Base-by-base conservation (phyloP, 768 basidiomycete genomes). In the Termitomyces bulborhizus region DNA sequence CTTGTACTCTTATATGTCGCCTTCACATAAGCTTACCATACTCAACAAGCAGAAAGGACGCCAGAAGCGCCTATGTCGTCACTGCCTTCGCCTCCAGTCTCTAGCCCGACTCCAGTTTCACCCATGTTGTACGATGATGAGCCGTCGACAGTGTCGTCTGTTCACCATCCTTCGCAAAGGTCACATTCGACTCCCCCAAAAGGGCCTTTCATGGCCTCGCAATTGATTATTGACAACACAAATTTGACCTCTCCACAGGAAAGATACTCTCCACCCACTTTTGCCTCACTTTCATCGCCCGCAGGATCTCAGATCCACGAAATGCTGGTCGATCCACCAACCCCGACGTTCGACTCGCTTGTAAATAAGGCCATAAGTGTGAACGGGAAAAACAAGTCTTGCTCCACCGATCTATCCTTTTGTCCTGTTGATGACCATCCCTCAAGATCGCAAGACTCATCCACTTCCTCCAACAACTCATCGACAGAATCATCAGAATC, bases 11-110 rank as follows among this genome's bases (percentile, higher is more conserved):
- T 31, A 15, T 2, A 21, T 3, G 9, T 7, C 29, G 27, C n/a
- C 18, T 1, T 15, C 9, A 27, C 13, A 51, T 18, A 13, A 32
- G 29, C 43, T 51, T 13, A 56, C 12, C 11, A 37, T 26, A 6
- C 34, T 15, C 9, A 2, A 50, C 40, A 43, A 45, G 4, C 44
- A 53, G 56, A 49, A 36, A 53, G 41, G 43, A 34, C 47, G 6
- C 45, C 26, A 9, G 54, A 60, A 34, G 31, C 45, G 48, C 60
- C 60, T 16, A 61, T 67, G 7, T 66, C 67, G 3, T 69, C 69
- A 11, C 58, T 71, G 11, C 71, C 71, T 24, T 72, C 71, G 5
- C 72, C 71, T 3, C 70, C 71, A 39, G 60, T 53, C 31, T 68
- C 73, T 34, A 71, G 68, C 54, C 68, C 68, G 4, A 55, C 60